phyloP scores from a whole-genome alignment of 495 filamentous ascomycete genomes.

The Talaromyces thailandensis region DNA sequence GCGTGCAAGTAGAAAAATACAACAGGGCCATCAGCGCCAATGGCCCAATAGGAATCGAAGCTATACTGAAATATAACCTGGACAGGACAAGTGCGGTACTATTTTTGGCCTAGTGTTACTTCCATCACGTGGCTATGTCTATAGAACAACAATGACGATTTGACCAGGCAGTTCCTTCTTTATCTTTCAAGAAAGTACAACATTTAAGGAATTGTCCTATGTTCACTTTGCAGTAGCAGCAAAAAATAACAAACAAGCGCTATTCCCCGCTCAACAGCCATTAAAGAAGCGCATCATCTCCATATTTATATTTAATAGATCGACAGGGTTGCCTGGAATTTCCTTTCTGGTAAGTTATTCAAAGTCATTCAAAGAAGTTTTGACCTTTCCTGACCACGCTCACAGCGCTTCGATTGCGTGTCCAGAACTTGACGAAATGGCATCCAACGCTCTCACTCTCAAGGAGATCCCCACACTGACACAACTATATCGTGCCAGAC shows the following conservation, averaged over 20 bases:
- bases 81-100: neutral
- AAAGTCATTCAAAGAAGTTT: neutral
- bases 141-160: neutral
- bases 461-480: slow-evolving; percentile 57
- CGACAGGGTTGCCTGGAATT: neutral
- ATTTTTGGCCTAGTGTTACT: neutral
- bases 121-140: neutral
- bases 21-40: no score
- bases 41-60: no score
- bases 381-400: neutral
- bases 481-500: slow-evolving; percentile 45
- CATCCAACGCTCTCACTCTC: slow-evolving; percentile 16
- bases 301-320: neutral
- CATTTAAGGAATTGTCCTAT: neutral
- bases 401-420: neutral
- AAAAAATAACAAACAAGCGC: neutral
- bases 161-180: neutral
- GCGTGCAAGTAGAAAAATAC: no score
- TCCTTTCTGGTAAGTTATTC: neutral
- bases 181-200: neutral
- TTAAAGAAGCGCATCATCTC: neutral
- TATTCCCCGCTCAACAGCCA: neutral
- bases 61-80: no score
- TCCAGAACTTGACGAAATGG: slow-evolving; percentile 8
- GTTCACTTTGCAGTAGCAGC: neutral